Percentiles rank a stretch among this genome's conserved stretches.
Evolutionary conservation across 164 flowering plant species (phyloP).

Genomic region (Vitis labrusca): DNA sequence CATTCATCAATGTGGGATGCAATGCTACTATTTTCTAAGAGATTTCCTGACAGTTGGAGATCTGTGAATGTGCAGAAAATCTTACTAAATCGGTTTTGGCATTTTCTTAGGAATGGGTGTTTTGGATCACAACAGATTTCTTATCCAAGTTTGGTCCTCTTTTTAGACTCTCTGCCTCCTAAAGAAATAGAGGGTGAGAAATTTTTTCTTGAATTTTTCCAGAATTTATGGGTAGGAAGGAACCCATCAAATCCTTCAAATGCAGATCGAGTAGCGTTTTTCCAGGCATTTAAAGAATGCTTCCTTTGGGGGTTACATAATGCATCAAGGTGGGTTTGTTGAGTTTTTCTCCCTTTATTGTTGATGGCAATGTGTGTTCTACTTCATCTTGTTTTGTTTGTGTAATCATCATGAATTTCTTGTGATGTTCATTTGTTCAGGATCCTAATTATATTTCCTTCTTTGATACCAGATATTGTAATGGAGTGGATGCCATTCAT

Average conservation of each 20-base stretch:
- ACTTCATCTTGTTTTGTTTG: conserved; percentile 1
- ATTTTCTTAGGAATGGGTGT: conserved; percentile 87
- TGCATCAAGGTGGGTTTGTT: conserved; percentile 63
- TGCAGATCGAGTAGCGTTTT: conserved; percentile 54
- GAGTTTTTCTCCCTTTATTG: too few species aligned
- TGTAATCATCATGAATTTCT: neutral
- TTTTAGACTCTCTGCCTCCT: conserved; percentile 66
- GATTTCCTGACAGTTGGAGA: conserved; percentile 76
- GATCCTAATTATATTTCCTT: neutral
- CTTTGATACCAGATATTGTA: conserved; percentile 49
- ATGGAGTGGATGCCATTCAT: conserved; percentile 39
- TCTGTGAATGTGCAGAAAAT: conserved; percentile 57
- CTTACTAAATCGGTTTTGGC: conserved; percentile 64
- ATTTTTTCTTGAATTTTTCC: conserved; percentile 67
- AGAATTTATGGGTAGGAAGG: conserved; percentile 85
- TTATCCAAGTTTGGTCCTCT: conserved; percentile 65
- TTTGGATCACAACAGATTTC: conserved; percentile 90
- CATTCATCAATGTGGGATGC: conserved; percentile 93
- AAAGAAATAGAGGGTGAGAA: conserved; percentile 50
- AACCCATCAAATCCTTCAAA: conserved; percentile 35
- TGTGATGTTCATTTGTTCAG: neutral
- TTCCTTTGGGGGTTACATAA: conserved; percentile 69
- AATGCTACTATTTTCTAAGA: conserved; percentile 61
- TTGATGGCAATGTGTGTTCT: neutral
- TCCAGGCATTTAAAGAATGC: conserved; percentile 75